Evolutionary conservation across 2,329 filamentous ascomycete genomes (phyloP).

Genomic region (Fusarium devonianum): DNA sequence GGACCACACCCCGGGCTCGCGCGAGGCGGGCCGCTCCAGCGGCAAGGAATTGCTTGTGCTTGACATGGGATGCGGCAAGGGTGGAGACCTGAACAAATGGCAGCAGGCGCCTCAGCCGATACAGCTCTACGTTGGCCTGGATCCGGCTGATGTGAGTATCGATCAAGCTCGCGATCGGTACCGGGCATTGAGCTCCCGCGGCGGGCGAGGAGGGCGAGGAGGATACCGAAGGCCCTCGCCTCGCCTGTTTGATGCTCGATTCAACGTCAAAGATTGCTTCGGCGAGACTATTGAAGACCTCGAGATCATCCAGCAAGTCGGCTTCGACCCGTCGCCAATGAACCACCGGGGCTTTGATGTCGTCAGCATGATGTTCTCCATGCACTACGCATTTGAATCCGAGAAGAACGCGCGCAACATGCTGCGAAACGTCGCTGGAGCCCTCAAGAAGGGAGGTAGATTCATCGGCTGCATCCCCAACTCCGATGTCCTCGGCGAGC

Average conservation of each 20-base stretch:
- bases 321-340: slow-evolving; percentile 81
- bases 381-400: slow-evolving; percentile 97
- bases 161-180: slow-evolving; percentile 89
- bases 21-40: slow-evolving; percentile 58
- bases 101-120: slow-evolving; percentile 89
- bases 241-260: slow-evolving; percentile 82
- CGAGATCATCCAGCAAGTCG: slow-evolving; percentile 82
- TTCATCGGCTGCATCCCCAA: slow-evolving; percentile 98
- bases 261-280: slow-evolving; percentile 92
- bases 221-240: slow-evolving; percentile 57
- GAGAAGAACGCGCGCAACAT: slow-evolving; percentile 90
- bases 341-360: slow-evolving; percentile 88
- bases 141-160: slow-evolving; percentile 92
- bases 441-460: slow-evolving; percentile 90
- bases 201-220: slow-evolving; percentile 62
- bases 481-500: slow-evolving; percentile 84
- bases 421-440: slow-evolving; percentile 89
- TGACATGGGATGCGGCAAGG: slow-evolving; percentile 96
- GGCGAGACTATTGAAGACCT: slow-evolving; percentile 83
- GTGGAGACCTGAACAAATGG: slow-evolving; percentile 95
- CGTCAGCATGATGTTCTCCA: slow-evolving; percentile 98
- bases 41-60: slow-evolving; percentile 77
- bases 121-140: slow-evolving; percentile 91
- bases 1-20: slow-evolving; percentile 69
- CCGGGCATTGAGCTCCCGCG: slow-evolving; percentile 70